Percentiles rank a stretch among this genome's conserved stretches.
phyloP scores from a whole-genome alignment of 139 green algal species.

The Axilococcus clingmanii region DNA sequence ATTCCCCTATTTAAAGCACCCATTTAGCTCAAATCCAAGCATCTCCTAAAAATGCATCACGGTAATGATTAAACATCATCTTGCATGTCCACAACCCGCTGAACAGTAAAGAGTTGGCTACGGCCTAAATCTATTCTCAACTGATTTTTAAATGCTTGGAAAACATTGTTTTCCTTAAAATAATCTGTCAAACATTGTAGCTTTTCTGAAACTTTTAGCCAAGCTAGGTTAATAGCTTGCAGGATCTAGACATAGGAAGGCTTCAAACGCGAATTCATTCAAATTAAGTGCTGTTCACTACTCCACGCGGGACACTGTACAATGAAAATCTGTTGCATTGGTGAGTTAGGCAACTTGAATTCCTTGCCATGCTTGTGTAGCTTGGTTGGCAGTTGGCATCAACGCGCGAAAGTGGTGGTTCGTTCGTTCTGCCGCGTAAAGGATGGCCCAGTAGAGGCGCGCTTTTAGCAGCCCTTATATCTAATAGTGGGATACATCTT shows the following conservation, averaged over 20 bases:
- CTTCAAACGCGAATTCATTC: neutral
- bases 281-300: neutral
- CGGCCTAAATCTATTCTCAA: no score
- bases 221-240: neutral
- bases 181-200: neutral
- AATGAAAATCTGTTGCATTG: constrained; percentile 6
- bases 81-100: no score
- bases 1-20: neutral
- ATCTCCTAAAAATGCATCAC: neutral
- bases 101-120: no score
- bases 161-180: neutral
- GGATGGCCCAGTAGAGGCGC: neutral
- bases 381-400: neutral
- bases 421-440: neutral
- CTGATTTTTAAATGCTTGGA: neutral
- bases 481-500: neutral
- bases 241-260: neutral
- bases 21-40: neutral
- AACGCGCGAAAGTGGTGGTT: neutral
- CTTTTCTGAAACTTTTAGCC: neutral
- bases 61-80: neutral
- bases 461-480: neutral
- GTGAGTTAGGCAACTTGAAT: neutral
- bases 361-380: neutral
- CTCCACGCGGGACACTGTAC: neutral